These are phyloP conservation scores for Ormosia emarginata DNA, from an alignment of 306 rosid genomes.

Conservation along the genomic window DNA sequence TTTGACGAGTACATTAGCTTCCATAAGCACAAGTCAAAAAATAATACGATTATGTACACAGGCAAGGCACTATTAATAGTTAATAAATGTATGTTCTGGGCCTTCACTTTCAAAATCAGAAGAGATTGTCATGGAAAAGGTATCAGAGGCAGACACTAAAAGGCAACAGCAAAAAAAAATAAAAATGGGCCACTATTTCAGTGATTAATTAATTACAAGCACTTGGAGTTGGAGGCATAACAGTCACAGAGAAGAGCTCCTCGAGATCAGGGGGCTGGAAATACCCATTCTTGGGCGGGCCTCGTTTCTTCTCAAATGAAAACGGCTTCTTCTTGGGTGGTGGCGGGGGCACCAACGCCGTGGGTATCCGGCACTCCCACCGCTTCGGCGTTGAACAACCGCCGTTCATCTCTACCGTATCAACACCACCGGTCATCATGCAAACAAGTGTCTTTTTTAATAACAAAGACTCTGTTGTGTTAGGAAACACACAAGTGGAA, in stretches of 20 bases:
- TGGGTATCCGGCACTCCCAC: slow-evolving; percentile 45
- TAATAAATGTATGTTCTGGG: background rate
- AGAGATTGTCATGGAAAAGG: background rate
- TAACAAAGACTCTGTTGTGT: background rate
- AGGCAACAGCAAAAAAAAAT: too few species aligned
- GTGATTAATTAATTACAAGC: background rate
- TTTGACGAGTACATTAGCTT: background rate
- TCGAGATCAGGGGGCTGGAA: slow-evolving; percentile 58
- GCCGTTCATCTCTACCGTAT: background rate
- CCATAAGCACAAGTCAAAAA: background rate
- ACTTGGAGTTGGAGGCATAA: background rate
- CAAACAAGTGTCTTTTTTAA: background rate
- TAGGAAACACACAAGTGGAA: background rate
- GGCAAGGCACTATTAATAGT: background rate
- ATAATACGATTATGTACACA: background rate
- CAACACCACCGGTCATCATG: background rate
- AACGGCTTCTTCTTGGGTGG: slow-evolving; percentile 64
- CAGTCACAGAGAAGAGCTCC: slow-evolving; percentile 28
- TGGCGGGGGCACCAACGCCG: slow-evolving; percentile 48
- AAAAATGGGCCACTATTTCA: too few species aligned
- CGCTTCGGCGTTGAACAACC: slow-evolving; percentile 61
- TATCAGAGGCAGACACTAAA: background rate
- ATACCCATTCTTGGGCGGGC: slow-evolving; percentile 44
- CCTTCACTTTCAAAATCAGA: background rate
- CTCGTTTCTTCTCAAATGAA: slow-evolving; percentile 20